Conservation (phyloP, 352 stramenopile genomes). For the Globisporangium cystogenes region DNA sequence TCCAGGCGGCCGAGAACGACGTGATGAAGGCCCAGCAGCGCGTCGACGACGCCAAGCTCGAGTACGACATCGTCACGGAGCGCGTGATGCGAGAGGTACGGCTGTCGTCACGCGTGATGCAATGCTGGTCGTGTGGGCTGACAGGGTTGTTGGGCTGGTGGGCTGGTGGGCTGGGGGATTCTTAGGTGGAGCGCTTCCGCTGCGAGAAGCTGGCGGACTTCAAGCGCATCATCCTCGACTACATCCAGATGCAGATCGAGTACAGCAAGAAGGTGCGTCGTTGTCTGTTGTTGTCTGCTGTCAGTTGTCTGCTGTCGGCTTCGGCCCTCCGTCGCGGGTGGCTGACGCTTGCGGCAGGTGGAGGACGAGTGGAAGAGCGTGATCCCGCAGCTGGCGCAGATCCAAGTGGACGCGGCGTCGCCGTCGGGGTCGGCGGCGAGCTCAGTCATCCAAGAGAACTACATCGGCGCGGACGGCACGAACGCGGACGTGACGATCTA, state of each 20-base stretch:
- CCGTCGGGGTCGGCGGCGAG: slow-evolving; percentile 31
- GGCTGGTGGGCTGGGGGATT: too few species aligned
- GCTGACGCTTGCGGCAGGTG: slow-evolving; percentile 17
- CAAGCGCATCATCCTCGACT: slow-evolving; percentile 94
- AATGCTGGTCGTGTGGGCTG: background rate
- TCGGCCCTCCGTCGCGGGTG: too few species aligned
- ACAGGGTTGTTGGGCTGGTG: background rate
- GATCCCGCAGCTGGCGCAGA: slow-evolving; percentile 65
- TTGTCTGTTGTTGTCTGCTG: background rate
- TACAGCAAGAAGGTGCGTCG: slow-evolving; percentile 90
- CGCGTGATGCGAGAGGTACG: slow-evolving; percentile 89
- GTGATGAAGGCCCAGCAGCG: slow-evolving; percentile 77
- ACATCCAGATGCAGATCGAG: slow-evolving; percentile 96
- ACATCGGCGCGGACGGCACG: slow-evolving; percentile 53
- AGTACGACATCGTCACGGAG: slow-evolving; percentile 93
- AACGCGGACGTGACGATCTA: slow-evolving; percentile 41
- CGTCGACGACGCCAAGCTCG: slow-evolving; percentile 87
- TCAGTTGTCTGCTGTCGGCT: too few species aligned
- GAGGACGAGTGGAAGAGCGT: slow-evolving; percentile 79
- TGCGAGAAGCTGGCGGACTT: slow-evolving; percentile 94
- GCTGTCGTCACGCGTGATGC: too few species aligned
- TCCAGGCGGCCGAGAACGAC: slow-evolving; percentile 82
- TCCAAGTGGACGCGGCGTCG: slow-evolving; percentile 57
- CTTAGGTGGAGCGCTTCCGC: slow-evolving; percentile 96
- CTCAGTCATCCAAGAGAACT: slow-evolving; percentile 66